Evolutionary conservation across 768 basidiomycete species (phyloP), one percentile per base, ranked within the genome.

Genomic region (Suillus decipiens): DNA sequence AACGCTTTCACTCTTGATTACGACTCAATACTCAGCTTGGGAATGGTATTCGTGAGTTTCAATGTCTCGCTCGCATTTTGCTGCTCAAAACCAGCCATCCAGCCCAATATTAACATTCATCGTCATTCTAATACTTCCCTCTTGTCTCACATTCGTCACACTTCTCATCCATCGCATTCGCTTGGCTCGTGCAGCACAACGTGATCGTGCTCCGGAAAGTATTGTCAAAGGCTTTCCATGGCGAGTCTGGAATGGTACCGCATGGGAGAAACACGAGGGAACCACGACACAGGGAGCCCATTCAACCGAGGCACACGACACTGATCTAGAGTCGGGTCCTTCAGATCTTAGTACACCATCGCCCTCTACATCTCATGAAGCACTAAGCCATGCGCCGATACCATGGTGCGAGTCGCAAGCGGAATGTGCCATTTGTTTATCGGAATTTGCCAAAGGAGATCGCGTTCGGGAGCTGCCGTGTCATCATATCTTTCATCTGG

Each of bases 381-480:
- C 67, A 28, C 64, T 66, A 19, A 53, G 56, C 19, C 59, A 62
- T 41, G 65, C 71, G 12, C 69, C 81, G 33, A 84, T 85, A 60
- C 84, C 87, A 3, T 93, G 93, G 89, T 95, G 92, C 66, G 90
- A 90, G 72, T 76, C 82, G 3, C 93, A 95, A 70, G 72, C 83
- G 60, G 94, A 99, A 73, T 99, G 96, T 71, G 92, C 95, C 39
- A 98, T 99, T 61, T 99, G 96, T 73, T 82, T 99, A 61, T 91
- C 84, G 63, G 86, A 89, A 65, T 99, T 98, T 69, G 86, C 79
- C 45, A 87, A 87, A 70, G 95, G 95, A 3, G 96, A 99, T 72
- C 85, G 87, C 69, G 93, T 98, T 48, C 86, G 96, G 68, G 92
- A 96, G 59, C 73, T 98, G 45, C 96, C 96, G 1, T 99, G 96